A percentile compares a stretch with the other conserved stretches of the same genome.
Evolutionary conservation across 768 basidiomycete genomes (phyloP).

Genomic region (Cyathus striatus): DNA sequence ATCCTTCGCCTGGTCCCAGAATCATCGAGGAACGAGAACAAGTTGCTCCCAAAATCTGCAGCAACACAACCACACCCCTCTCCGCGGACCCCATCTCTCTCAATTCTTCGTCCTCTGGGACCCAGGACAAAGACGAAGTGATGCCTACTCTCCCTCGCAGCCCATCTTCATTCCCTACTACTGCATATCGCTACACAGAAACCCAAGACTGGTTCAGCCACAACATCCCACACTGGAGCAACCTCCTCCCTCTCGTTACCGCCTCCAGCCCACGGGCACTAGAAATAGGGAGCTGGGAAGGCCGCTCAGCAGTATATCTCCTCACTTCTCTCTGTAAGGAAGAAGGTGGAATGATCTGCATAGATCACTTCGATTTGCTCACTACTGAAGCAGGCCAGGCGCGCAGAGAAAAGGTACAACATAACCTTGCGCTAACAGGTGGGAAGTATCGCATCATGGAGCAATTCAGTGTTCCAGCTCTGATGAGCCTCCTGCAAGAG

Average conservation of each 20-base stretch:
- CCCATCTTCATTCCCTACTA: too few species aligned
- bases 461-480: conserved; percentile 48
- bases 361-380: conserved; percentile 58
- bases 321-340: conserved; percentile 38
- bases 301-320: conserved; percentile 55
- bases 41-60: too few species aligned
- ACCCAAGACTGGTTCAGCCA: conserved; percentile 56
- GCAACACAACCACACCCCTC: too few species aligned
- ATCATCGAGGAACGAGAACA: too few species aligned
- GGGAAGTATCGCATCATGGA: conserved; percentile 39
- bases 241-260: conserved; percentile 30
- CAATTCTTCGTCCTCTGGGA: too few species aligned
- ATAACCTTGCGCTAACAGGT: conserved; percentile 43
- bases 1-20: too few species aligned
- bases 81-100: too few species aligned
- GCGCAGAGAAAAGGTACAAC: conserved; percentile 34
- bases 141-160: too few species aligned
- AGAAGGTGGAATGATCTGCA: conserved; percentile 43
- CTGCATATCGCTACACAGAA: conserved; percentile 35
- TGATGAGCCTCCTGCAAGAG: conserved; percentile 42
- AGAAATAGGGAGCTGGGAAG: conserved; percentile 62
- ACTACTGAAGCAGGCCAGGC: conserved; percentile 40
- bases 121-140: too few species aligned
- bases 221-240: conserved; percentile 38
- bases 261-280: conserved; percentile 39